Evolutionary conservation across 1,284 basidiomycete species (phyloP), one percentile per base, ranked within the genome.

Genomic region (Nidula niveotomentosa): DNA sequence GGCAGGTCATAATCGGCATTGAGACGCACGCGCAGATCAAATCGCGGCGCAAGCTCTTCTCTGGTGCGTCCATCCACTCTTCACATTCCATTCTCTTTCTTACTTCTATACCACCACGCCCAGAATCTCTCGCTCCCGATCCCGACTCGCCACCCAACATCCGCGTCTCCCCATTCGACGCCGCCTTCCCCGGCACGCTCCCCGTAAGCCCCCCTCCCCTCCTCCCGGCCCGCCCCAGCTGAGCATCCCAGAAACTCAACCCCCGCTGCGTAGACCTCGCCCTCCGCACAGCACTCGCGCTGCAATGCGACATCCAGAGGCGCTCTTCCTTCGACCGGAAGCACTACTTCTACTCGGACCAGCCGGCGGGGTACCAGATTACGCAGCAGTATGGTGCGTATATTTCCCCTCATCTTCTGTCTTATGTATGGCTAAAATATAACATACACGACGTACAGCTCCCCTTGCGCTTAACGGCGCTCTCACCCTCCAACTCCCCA

Each of bases 311-410:
- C 0, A 79, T 98, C 8, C 90, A 93, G 62, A 62, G 62, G 0
- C 78, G 80, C n/a, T 96, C 92, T 0, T 80, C 90, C 1, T 98
- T 98, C 62, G 96, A 99, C 72, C 80, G 96, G 62, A 99, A 99
- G 69, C 96, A 99, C 69, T 99, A 99, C 69, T 98, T 98, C 72
- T 99, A 99, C 68, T 85, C 93, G 1, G 96, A 99, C 71, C 81
- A 98, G 35, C 94, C 97, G 0, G 79, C 90, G 2, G 96, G 96
- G 0, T 99, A 96, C 71, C 97, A 99, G 73, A 96, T 98, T 59
- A 98, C 96, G 0, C 96, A 98, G 67, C 91, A 94, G 61, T 98
- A 98, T 70, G 69, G 76, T 77, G 39, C 48, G 65, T 61, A 30
- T 30, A 5, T 23, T 36, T 18, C 8, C 3, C n/a, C 36, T n/a